These are phyloP conservation scores for Phytopythium delawarense DNA, from an alignment of 352 stramenopile species.

Conservation along the genomic window DNA sequence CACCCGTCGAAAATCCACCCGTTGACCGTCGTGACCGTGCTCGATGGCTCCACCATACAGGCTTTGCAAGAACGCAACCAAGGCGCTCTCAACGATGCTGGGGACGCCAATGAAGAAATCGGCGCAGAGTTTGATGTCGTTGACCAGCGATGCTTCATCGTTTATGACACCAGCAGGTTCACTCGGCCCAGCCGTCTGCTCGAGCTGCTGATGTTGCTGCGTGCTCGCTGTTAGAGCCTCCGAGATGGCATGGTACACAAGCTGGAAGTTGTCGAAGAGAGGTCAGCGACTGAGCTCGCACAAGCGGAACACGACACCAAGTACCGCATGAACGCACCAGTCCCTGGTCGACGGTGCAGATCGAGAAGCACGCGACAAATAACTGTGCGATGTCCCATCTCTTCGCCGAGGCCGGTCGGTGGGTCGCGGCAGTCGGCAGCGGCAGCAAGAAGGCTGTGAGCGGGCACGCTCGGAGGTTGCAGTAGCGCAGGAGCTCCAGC, in stretches of 20 bases:
- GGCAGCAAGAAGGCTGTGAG: slow-evolving; percentile 35
- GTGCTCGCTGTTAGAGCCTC: slow-evolving; percentile 11
- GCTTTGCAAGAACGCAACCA: slow-evolving; percentile 17
- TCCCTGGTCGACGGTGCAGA: slow-evolving; percentile 42
- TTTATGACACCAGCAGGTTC: not conserved
- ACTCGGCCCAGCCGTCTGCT: not conserved
- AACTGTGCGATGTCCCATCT: slow-evolving; percentile 64
- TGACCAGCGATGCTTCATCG: slow-evolving; percentile 4
- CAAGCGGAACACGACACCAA: not conserved
- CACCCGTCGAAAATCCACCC: slow-evolving; percentile 17
- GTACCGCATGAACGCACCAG: slow-evolving; percentile 12
- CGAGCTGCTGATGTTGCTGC: not conserved
- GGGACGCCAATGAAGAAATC: slow-evolving; percentile 42
- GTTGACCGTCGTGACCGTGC: not conserved
- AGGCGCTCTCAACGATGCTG: slow-evolving; percentile 13
- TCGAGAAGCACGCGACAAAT: slow-evolving; percentile 44
- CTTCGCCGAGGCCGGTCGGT: slow-evolving; percentile 27
- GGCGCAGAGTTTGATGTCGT: slow-evolving; percentile 36
- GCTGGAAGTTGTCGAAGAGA: slow-evolving; percentile 10
- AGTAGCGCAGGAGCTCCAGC: slow-evolving; percentile 54
- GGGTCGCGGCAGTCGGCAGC: slow-evolving; percentile 18
- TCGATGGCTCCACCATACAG: slow-evolving; percentile 19
- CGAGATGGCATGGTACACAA: slow-evolving; percentile 19
- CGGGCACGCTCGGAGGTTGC: slow-evolving; percentile 31
- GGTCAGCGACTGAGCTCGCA: not conserved